A percentile compares a stretch with the other conserved stretches of the same genome.
Evolutionary conservation across 2,329 filamentous ascomycete genomes (phyloP).

Genomic region (Aspergillus sp.): DNA sequence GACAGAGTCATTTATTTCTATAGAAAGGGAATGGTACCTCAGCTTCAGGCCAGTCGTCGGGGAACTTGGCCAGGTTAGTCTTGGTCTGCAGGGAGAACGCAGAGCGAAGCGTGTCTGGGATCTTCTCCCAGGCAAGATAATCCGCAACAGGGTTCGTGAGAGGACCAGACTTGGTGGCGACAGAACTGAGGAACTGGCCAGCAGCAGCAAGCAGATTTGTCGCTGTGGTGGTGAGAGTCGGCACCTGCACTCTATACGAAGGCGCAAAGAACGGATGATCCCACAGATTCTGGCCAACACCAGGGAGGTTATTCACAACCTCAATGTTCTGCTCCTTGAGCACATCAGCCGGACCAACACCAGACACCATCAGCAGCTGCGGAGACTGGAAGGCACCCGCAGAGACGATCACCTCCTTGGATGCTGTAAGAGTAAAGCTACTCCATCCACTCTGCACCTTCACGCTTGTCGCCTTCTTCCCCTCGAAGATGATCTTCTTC

Average conservation of each 20-base stretch:
- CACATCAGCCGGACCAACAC: constrained; percentile 38
- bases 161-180: constrained; percentile 12
- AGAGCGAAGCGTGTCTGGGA: constrained; percentile 16
- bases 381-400: constrained; percentile 52
- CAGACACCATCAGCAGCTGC: constrained; percentile 49
- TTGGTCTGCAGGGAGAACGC: constrained; percentile 13
- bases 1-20: background rate
- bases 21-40: constrained; percentile 15
- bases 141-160: constrained; percentile 21
- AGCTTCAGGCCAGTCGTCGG: constrained; percentile 33
- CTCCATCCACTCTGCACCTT: constrained; percentile 18
- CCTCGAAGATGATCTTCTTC: constrained; percentile 40
- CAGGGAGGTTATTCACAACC: constrained; percentile 22
- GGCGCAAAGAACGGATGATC: constrained; percentile 29
- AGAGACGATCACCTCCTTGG: constrained; percentile 46
- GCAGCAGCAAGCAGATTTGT: constrained; percentile 10
- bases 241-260: constrained; percentile 20
- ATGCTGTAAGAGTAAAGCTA: constrained; percentile 39
- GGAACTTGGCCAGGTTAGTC: constrained; percentile 17
- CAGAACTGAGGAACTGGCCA: constrained; percentile 5
- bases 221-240: constrained; percentile 17
- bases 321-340: constrained; percentile 21
- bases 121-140: constrained; percentile 29
- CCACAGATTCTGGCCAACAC: constrained; percentile 34
- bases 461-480: constrained; percentile 41